A percentile compares a stretch with the other conserved stretches of the same genome.
Conservation (phyloP, 129 eudicot genomes). For the Flaveria trinervia region DNA sequence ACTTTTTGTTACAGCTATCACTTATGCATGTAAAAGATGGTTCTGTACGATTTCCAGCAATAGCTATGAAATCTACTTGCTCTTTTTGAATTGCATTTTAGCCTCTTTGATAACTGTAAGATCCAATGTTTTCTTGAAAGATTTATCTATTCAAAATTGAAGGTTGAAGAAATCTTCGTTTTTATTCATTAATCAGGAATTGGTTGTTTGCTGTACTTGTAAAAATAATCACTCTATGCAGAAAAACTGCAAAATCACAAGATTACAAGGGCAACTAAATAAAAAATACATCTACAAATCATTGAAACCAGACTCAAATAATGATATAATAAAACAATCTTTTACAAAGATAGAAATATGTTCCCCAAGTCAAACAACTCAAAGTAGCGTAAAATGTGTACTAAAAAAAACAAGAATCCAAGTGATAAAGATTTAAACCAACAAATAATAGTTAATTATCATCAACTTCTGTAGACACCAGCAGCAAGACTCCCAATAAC, state of each 20-base stretch:
- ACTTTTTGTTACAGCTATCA: conserved; percentile 64
- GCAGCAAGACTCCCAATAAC: conserved; percentile 13
- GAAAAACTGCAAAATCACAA: not conserved
- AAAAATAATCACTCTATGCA: not conserved
- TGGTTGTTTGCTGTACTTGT: not conserved
- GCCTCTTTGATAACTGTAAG: not conserved
- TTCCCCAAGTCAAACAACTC: not conserved
- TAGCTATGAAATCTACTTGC: conserved; percentile 71
- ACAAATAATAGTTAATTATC: conserved; percentile 22
- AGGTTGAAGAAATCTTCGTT: not conserved
- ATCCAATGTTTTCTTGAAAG: not conserved
- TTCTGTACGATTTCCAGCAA: conserved; percentile 58
- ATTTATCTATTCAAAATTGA: not conserved
- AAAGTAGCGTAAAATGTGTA: not conserved
- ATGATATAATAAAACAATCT: not conserved
- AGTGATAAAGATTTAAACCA: conserved; percentile 14
- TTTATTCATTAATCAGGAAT: not conserved
- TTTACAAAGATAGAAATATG: not conserved
- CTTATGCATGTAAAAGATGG: conserved; percentile 66
- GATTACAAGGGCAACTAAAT: not conserved
- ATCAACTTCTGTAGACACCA: not conserved
- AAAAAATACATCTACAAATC: not conserved
- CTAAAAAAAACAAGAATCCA: conserved; percentile 19
- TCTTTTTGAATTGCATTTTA: conserved; percentile 44
- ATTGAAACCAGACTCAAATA: not conserved